Conservation (phyloP, 1,284 basidiomycete genomes). For the Moesziomyces antarcticus region DNA sequence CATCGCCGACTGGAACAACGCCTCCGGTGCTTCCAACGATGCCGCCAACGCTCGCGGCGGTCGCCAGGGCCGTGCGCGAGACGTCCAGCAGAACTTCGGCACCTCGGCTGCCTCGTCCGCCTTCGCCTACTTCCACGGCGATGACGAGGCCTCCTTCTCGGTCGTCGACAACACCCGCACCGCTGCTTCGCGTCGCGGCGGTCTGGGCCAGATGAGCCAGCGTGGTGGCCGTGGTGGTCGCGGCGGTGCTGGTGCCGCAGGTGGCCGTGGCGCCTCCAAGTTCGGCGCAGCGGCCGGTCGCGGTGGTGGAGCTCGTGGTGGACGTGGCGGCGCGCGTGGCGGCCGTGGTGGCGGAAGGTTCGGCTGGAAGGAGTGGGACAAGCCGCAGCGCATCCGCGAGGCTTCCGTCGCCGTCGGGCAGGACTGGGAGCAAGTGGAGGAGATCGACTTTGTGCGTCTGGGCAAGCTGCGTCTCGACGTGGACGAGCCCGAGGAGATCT, state of each 20-base stretch:
- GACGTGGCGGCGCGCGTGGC: slow-evolving; percentile 57
- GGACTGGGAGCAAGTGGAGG: slow-evolving; percentile 93
- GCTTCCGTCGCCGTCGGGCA: slow-evolving; percentile 91
- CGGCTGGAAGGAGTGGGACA: slow-evolving; percentile 95
- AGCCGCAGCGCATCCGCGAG: slow-evolving; percentile 87
- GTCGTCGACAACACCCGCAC: slow-evolving; percentile 83
- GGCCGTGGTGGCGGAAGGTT: slow-evolving; percentile 71
- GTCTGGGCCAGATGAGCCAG: slow-evolving; percentile 69
- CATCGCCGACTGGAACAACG: slow-evolving; percentile 94
- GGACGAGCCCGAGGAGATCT: slow-evolving; percentile 67
- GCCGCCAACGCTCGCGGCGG: slow-evolving; percentile 43
- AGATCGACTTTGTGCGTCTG: slow-evolving; percentile 95
- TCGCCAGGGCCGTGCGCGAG: slow-evolving; percentile 50
- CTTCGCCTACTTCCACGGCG: slow-evolving; percentile 98
- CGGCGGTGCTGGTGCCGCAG: slow-evolving; percentile 53
- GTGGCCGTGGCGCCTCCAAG: slow-evolving; percentile 49
- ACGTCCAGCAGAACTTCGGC: slow-evolving; percentile 57
- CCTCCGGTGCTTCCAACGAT: slow-evolving; percentile 71
- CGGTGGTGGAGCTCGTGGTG: slow-evolving; percentile 68
- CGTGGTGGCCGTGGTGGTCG: slow-evolving; percentile 64
- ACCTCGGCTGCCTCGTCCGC: slow-evolving; percentile 73
- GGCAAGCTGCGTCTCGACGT: slow-evolving; percentile 91
- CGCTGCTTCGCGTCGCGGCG: slow-evolving; percentile 57
- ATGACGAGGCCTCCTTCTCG: slow-evolving; percentile 97
- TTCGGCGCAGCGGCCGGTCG: slow-evolving; percentile 50